Percentiles rank a stretch among this genome's conserved stretches.
Conservation (phyloP, 345 rosid genomes). For the Gossypium longicalyx region DNA sequence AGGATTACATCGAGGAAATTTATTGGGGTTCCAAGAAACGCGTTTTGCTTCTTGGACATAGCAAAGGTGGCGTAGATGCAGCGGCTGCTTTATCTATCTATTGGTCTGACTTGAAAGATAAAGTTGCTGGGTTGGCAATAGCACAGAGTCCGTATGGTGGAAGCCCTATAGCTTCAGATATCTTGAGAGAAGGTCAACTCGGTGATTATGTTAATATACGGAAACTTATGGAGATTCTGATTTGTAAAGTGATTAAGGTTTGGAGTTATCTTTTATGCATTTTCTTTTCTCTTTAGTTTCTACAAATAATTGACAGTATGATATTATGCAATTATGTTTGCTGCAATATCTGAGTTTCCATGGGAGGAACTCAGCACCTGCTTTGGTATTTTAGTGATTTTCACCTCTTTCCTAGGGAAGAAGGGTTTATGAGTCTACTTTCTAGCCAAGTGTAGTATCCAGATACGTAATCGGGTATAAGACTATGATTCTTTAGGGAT, state of each 20-base stretch:
- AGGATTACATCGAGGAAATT: slow-evolving; percentile 89
- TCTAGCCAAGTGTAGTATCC: not conserved
- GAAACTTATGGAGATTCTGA: slow-evolving; percentile 81
- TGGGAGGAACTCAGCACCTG: not conserved
- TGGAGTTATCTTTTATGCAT: not conserved
- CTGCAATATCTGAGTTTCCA: slow-evolving; percentile 1
- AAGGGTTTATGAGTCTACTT: not conserved
- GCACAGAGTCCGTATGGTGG: slow-evolving; percentile 98
- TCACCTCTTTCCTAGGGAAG: not conserved
- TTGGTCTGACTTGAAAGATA: slow-evolving; percentile 67
- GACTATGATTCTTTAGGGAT: not conserved
- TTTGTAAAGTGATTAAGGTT: slow-evolving; percentile 93
- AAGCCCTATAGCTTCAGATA: slow-evolving; percentile 90
- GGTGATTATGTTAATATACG: slow-evolving; percentile 84
- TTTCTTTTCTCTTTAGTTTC: not conserved
- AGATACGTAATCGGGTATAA: not conserved
- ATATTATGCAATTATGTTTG: not conserved
- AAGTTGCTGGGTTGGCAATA: slow-evolving; percentile 52
- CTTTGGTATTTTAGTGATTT: not conserved
- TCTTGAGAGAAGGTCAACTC: slow-evolving; percentile 87
- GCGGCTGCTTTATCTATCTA: slow-evolving; percentile 92
- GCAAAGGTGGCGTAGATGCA: slow-evolving; percentile 97
- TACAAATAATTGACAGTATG: not conserved
- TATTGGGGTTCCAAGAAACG: slow-evolving; percentile 92
- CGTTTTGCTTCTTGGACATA: slow-evolving; percentile 92